Evolutionary conservation across 2,329 filamentous ascomycete species (phyloP), one percentile per base, ranked within the genome.

Genomic region (Harringtonia aguacate): DNA sequence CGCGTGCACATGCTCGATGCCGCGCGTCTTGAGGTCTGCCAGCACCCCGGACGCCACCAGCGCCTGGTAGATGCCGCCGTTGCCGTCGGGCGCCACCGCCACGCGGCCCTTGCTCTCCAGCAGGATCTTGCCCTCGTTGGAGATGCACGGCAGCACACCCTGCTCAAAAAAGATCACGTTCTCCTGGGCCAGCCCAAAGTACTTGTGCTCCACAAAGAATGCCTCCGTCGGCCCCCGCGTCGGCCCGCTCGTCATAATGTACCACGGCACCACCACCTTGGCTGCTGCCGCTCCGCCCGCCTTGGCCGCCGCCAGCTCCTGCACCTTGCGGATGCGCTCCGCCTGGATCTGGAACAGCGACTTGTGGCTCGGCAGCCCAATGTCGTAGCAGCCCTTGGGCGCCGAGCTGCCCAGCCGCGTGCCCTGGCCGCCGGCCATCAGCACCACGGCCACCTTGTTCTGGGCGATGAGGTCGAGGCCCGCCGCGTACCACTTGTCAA

Each of bases 221-320:
- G 84, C 72, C 70, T 95, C 85, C n/a, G 92, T 98, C 34, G 89
- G 86, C 49, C 79, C 79, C 53, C 89, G 79, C 8, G 92, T 98
- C 37, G 92, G 92, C 5, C 92, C 92, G 57, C 87, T 95, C 56
- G 92, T 98, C 92, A 98, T 98, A 64, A 98, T 87, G 67, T 98
- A 98, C 92, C 92, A 98, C 13, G 92, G 92, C 35, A 97, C 81
- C 28, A 83, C 71, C 35, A 97, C 81, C 28, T 83, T 70, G 36
- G 79, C 78, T 44, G 69, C 63, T 39, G 69, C 69, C 48, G 67
- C 52, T 3, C 22, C 20, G 15, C 52, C 52, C 46, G 75, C 75
- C 43, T 77, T 70, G 60, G 81, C 79, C 55, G 79, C 73, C 36
- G 90, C 89, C 51, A 97, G 70, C 56, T 80, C 67, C 67, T 97